These are phyloP conservation scores for Blumeria graminis DNA, from an alignment of 2,329 filamentous ascomycete genomes.

Conservation along the genomic window DNA sequence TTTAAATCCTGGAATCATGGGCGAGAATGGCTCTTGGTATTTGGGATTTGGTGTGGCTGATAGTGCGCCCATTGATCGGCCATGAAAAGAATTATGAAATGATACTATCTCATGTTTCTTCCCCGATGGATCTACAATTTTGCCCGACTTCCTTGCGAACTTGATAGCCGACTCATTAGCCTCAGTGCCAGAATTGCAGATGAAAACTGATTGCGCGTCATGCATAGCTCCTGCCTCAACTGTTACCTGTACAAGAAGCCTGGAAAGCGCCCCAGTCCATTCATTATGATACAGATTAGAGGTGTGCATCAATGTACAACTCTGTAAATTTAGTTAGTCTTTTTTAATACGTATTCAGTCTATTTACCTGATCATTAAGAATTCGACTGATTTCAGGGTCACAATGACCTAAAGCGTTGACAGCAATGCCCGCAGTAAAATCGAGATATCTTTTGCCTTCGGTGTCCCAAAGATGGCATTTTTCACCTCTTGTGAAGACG, in stretches of 20 bases:
- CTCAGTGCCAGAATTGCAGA: slow-evolving; percentile 91
- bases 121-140: slow-evolving; percentile 44
- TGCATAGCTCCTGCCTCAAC: slow-evolving; percentile 59
- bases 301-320: slow-evolving; percentile 61
- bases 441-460: slow-evolving; percentile 81
- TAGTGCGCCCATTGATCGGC: slow-evolving; percentile 80
- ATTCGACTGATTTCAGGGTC: slow-evolving; percentile 55
- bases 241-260: slow-evolving; percentile 65
- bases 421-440: slow-evolving; percentile 87
- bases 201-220: slow-evolving; percentile 55
- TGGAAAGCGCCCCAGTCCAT: slow-evolving; percentile 76
- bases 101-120: slow-evolving; percentile 68
- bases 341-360: neutral
- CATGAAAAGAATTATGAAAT: slow-evolving; percentile 83
- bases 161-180: slow-evolving; percentile 97
- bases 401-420: slow-evolving; percentile 79
- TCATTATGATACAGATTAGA: slow-evolving; percentile 96
- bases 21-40: slow-evolving; percentile 83
- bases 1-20: slow-evolving; percentile 84
- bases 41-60: slow-evolving; percentile 97
- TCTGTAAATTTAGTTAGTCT: slow-evolving; percentile 17
- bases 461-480: slow-evolving; percentile 72
- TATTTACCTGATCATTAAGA: slow-evolving; percentile 47
- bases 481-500: slow-evolving; percentile 71
- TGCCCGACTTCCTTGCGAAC: slow-evolving; percentile 80